Base-by-base conservation (phyloP, 768 basidiomycete genomes). In the Tremella yokohamensis region DNA sequence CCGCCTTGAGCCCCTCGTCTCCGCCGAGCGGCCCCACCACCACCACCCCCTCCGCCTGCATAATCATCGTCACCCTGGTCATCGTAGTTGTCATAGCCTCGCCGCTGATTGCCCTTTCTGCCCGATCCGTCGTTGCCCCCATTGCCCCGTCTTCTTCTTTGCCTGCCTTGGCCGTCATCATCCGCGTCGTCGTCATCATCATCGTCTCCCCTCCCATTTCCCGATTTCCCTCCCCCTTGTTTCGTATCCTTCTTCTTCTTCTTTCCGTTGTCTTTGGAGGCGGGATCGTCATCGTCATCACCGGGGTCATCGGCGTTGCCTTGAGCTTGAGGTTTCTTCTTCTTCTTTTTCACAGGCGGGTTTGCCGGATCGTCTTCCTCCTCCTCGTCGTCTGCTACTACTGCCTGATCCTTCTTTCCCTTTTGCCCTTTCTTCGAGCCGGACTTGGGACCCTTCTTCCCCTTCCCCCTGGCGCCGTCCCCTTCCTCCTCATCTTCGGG, bases 151-250 rank as follows among this genome's bases (percentile, higher is more conserved):
- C 44, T 24, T 8, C 22, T 24, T 15, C 15, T 24, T 45, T 15
- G 18, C 15, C 24, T 7, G 25, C 19, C 6, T 8, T 50, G 6
- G 9, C 49, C 49, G 24, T 22, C 25, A 22, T 50, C 26, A 24
- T 34, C 8, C 16, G 8, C 8, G 49, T 50, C 24, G 26, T 50
- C 49, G 24, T 50, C 18, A 34, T 34, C 49, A 50, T 50, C 49
- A 50, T 50, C 49, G 15, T 45, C 22, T 50, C 49, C 49, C 25
- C 49, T 24, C 6, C 19, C 49, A 50, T 50, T 50, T 22, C 49
- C 25, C 4, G 22, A n/a, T 45, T 45, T 45, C n/a, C 42, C 42
- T 8, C 22, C 22, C 6, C 42, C 42, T 22, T n/a, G 42, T 16
- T 22, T 22, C 42, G n/a, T 45, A 6, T 4, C 15, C 42, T 45